These are phyloP conservation scores for Xerocomus brunneocitrinus DNA, from an alignment of 768 basidiomycete species.

Conservation along the genomic window DNA sequence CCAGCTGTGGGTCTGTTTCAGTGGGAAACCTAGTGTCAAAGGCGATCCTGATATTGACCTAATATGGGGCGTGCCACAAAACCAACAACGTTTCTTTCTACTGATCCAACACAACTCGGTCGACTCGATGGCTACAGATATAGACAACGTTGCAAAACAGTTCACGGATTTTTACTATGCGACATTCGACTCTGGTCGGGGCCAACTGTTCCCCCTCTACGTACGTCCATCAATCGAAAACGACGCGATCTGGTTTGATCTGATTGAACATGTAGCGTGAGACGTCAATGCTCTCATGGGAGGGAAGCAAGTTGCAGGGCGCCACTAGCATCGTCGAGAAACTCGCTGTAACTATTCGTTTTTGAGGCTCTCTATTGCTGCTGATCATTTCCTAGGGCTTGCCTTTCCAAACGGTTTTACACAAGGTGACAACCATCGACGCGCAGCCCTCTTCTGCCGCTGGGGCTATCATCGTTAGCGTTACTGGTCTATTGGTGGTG, in stretches of 20 bases:
- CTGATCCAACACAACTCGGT: constrained; percentile 13
- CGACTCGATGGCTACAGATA: constrained; percentile 56
- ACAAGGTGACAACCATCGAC: constrained; percentile 79
- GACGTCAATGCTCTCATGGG: constrained; percentile 82
- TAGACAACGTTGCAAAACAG: constrained; percentile 68
- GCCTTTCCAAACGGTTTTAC: constrained; percentile 77
- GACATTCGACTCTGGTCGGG: constrained; percentile 66
- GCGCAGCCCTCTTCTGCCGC: constrained; percentile 75
- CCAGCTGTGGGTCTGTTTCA: background rate
- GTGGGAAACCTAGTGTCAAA: constrained; percentile 2
- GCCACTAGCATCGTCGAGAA: constrained; percentile 58
- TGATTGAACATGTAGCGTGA: constrained; percentile 50
- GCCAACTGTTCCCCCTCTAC: constrained; percentile 60
- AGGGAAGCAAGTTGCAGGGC: constrained; percentile 59
- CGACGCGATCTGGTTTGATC: constrained; percentile 27
- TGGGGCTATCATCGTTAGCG: constrained; percentile 66
- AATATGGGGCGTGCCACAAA: constrained; percentile 10
- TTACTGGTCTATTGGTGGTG: constrained; percentile 83
- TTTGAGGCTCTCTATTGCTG: background rate
- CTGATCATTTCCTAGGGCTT: constrained; percentile 44
- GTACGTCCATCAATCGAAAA: constrained; percentile 44
- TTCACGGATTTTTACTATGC: constrained; percentile 82
- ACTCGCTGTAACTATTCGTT: constrained; percentile 48
- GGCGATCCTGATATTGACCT: constrained; percentile 8
- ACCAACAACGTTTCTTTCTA: background rate